A percentile compares a stretch with the other conserved stretches of the same genome.
phyloP scores from a whole-genome alignment of 805 yeast genomes.

The Zygotorulaspora sp. region DNA sequence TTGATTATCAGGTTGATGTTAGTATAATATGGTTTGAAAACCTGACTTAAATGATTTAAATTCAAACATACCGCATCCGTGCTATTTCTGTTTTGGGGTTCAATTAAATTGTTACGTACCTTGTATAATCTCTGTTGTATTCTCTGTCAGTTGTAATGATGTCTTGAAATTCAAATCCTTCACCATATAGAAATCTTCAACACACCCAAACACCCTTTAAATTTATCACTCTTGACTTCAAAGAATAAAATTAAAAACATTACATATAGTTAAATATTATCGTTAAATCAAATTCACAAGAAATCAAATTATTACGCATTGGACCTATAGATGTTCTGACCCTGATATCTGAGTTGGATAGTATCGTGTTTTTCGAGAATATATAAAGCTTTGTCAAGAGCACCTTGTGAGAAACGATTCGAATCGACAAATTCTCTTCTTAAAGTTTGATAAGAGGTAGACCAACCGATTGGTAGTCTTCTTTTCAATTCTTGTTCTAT shows the following conservation, averaged over 20 bases:
- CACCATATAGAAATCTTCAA: background rate
- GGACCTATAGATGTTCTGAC: conserved; percentile 72
- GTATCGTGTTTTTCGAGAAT: conserved; percentile 82
- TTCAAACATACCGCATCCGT: too few species aligned
- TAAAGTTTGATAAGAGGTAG: conserved; percentile 80
- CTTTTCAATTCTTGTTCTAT: conserved; percentile 84
- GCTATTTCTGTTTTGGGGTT: too few species aligned
- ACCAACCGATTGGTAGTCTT: conserved; percentile 94
- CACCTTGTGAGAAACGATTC: conserved; percentile 57
- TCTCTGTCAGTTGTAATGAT: too few species aligned
- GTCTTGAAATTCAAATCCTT: too few species aligned
- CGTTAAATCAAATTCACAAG: too few species aligned
- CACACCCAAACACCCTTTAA: conserved; percentile 3
- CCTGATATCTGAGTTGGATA: conserved; percentile 83
- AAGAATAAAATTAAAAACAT: background rate
- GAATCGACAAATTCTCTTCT: conserved; percentile 75
- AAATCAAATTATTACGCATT: conserved; percentile 59
- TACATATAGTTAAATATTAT: too few species aligned
- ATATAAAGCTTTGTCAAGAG: conserved; percentile 76
- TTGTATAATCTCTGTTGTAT: too few species aligned
- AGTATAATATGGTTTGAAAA: too few species aligned
- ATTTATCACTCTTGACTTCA: background rate
- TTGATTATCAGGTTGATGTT: conserved; percentile 1
- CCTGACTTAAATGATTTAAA: too few species aligned
- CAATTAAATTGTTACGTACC: too few species aligned